Evolutionary conservation across 2,329 filamentous ascomycete species (phyloP), one percentile per base, ranked within the genome.

Genomic region (Fusarium continuum): DNA sequence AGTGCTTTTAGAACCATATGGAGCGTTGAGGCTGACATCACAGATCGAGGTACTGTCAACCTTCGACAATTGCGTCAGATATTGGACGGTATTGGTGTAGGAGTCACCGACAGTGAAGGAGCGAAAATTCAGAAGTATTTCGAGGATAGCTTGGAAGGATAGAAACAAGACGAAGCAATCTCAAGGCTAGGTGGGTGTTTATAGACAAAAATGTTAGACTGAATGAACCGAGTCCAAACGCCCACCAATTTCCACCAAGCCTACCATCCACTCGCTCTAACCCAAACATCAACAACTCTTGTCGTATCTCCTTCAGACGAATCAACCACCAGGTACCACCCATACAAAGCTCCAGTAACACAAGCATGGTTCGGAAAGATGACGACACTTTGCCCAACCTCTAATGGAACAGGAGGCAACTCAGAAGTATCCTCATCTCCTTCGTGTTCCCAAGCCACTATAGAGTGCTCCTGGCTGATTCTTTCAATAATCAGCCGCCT

Each of bases 281-380:
- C 75, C 86, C 86, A 89, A 11, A 89, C 79, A 76, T 89, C 87
- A 13, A 84, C 76, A 22, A 81, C 76, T 4, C 76, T 68, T 6
- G 75, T 72, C 1, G 79, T 81, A 8, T 56, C 25, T 7, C n/a
- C 35, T 1, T 58, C 52, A 2, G 40, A 31, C 0, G 20, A 88
- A 78, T 61, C 89, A 7, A 74, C 69, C 0, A 75, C 75, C 6
- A 87, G 73, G 73, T 88, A 89, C 82, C 83, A 89, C 1, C 82
- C 85, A 70, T 85, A 88, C 44, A 83, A 77, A 1, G 83, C 84
- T 0, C 85, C 84, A 0, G 86, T 82, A 34, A 89, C 83, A 67
- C 87, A 90, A 5, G 87, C 84, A 74, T 90, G 87, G 55, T 89
- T 89, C 0, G 87, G 86, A 74, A 83, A 88, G 0, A 89, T 75